Evolutionary conservation across 352 stramenopile species (phyloP).

Genomic region (Phytophthora pseudosyringae): DNA sequence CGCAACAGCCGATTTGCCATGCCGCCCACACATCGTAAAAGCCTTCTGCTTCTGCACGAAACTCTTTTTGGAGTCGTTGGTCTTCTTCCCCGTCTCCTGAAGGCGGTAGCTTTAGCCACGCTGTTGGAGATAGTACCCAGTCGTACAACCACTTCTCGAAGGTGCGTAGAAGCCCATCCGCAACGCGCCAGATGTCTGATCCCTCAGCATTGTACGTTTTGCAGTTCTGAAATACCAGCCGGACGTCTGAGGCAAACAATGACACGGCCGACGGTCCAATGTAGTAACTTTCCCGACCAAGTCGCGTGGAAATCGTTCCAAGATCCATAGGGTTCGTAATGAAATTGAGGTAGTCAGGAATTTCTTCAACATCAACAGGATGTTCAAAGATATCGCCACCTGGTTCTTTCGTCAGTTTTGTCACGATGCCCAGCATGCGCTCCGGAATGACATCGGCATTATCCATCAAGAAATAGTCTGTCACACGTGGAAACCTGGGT

Average conservation of each 20-base stretch:
- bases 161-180: constrained; percentile 67
- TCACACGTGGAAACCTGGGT: constrained; percentile 75
- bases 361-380: constrained; percentile 80
- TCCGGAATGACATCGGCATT: constrained; percentile 74
- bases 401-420: constrained; percentile 82
- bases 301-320: constrained; percentile 73
- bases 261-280: constrained; percentile 68
- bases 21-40: constrained; percentile 79
- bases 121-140: constrained; percentile 79
- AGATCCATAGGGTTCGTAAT: constrained; percentile 91
- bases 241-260: constrained; percentile 86
- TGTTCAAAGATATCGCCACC: constrained; percentile 86
- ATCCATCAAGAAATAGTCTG: constrained; percentile 83
- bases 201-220: constrained; percentile 85
- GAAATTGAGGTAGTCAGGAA: constrained; percentile 87
- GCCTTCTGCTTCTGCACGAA: constrained; percentile 63
- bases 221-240: constrained; percentile 89
- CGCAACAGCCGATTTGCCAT: constrained; percentile 80
- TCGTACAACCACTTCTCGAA: constrained; percentile 92
- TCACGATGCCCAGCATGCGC: constrained; percentile 78
- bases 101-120: constrained; percentile 78
- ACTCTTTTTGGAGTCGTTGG: constrained; percentile 56
- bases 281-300: constrained; percentile 86
- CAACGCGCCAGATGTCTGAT: constrained; percentile 83
- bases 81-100: constrained; percentile 58